Percentiles rank a stretch among this genome's conserved stretches.
These are phyloP conservation scores for Penicillium sp. DNA, from an alignment of 2,329 filamentous ascomycete species.

Conservation along the genomic window DNA sequence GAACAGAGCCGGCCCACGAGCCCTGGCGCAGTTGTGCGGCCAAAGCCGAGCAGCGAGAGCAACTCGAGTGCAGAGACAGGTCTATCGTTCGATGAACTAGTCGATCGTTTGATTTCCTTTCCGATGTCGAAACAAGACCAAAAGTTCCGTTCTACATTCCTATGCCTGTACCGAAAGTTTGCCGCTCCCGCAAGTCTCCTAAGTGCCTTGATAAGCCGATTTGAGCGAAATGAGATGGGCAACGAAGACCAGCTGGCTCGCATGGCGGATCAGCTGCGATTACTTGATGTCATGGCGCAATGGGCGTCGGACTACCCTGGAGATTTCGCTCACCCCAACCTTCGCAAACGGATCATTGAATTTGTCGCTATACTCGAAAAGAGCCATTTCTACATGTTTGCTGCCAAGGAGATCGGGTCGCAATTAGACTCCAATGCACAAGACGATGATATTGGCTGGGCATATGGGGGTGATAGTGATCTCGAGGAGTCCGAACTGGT, in stretches of 20 bases:
- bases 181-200: constrained; percentile 77
- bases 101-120: constrained; percentile 80
- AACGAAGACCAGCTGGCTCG: constrained; percentile 72
- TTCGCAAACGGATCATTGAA: constrained; percentile 68
- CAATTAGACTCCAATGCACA: constrained; percentile 74
- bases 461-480: constrained; percentile 68
- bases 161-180: constrained; percentile 93
- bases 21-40: constrained; percentile 31
- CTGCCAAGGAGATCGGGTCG: constrained; percentile 80
- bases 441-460: constrained; percentile 92
- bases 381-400: constrained; percentile 78
- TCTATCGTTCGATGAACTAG: constrained; percentile 63
- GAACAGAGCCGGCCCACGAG: constrained; percentile 28
- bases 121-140: constrained; percentile 83
- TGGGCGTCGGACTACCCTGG: constrained; percentile 91
- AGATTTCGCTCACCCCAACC: constrained; percentile 80
- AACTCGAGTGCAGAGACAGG: constrained; percentile 39
- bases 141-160: constrained; percentile 84
- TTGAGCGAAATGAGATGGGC: constrained; percentile 73
- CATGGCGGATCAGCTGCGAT: constrained; percentile 77
- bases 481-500: constrained; percentile 45
- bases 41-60: constrained; percentile 34
- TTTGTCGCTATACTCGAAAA: constrained; percentile 74
- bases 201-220: constrained; percentile 61
- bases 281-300: constrained; percentile 78